Evolutionary conservation across 257 asterid species (phyloP), one percentile per base, ranked within the genome.

Genomic region (Petunia secreta): DNA sequence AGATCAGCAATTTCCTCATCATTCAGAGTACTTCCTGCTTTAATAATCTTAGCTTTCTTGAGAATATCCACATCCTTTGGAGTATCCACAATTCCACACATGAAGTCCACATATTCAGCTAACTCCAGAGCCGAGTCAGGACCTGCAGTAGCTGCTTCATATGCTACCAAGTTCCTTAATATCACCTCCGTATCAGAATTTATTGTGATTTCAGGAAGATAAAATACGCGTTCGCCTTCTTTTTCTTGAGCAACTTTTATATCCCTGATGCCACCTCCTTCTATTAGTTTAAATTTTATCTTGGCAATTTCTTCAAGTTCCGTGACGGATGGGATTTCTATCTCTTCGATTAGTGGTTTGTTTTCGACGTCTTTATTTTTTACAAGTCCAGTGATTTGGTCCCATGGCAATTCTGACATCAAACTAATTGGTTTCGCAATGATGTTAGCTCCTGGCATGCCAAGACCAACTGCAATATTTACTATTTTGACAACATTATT

Each of bases 291-390:
- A 65, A 89, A 89, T 16, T 55, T 66, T 3, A 87, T 43, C 36
- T 83, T 84, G 36, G 82, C 77, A 44, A 59, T 53, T 44, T 78
- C 58, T 16, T 55, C 38, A 77, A 87, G 84, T 37, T 83, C 80
- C 2, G 85, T 62, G n/a, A 82, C 92, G 0, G 89, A 79, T 2
- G 91, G 91, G n/a, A 89, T 82, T 53, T 53, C 58, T 8, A 86
- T 85, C 79, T 88, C 85, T 5, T 83, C 77, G 0, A 76, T 80
- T 4, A 3, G 36, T 8, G 75, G 60, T 6, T 50, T 65, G 5
- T 41, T 58, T 73, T 67, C 80, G 25, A 25, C 25, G 3, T 69
- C 65, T 1, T 7, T 11, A 50, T 2, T 38, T 38, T 63, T 79
- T 73, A 55, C 34, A 66, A 25, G n/a, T 53, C 40, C 66, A 50